Base-by-base conservation (phyloP, 2,329 filamentous ascomycete species). In the Aureobasidium sp. region DNA sequence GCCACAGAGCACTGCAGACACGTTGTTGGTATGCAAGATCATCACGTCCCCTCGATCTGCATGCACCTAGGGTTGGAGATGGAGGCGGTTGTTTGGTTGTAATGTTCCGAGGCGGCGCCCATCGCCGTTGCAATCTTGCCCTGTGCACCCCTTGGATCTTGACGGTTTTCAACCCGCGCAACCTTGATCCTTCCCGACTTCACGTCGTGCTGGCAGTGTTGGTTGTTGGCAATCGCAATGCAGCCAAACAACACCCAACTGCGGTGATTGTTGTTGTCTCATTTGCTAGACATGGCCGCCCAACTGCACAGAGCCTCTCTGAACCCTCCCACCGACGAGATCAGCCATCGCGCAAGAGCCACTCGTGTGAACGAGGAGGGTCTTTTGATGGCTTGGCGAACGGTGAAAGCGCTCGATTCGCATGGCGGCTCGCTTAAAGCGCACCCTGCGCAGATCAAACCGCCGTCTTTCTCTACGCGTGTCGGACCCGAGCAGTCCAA, bases 361-460 rank as follows among this genome's bases (percentile, higher is more conserved):
- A 47, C 33, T 19, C 4, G 43, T 17, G 53, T 17, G 53, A 58
- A 55, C 51, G 37, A 43, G n/a, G 55, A 29, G 43, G 55, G 17
- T 11, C 17, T 49, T 57, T 40, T 49, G 43, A 60, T 60, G 58
- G 47, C 58, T 60, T 60, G 58, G 58, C 58, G 49, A 60, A 46
- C 58, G 17, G 27, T 46, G 46, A 25, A 35, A 13, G 47, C 58
- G 38, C 38, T 51, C 49, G 37, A 51, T 38, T 38, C 49, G 13
- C 38, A 60, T 60, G 58, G 57, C 58, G 58, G 58, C 35, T 60
- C 58, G 58, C 58, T 60, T 60, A 60, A 46, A 46, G 31, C 15
- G 40, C 38, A 29, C 58, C 58, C 27, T 60, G 58, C 47, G 49
- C 11, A 40, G 58, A 60, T 60, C 58, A 60, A 60, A 60, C 58